Base-by-base conservation (phyloP, 495 filamentous ascomycete genomes). In the Lepidopterella palustris region DNA sequence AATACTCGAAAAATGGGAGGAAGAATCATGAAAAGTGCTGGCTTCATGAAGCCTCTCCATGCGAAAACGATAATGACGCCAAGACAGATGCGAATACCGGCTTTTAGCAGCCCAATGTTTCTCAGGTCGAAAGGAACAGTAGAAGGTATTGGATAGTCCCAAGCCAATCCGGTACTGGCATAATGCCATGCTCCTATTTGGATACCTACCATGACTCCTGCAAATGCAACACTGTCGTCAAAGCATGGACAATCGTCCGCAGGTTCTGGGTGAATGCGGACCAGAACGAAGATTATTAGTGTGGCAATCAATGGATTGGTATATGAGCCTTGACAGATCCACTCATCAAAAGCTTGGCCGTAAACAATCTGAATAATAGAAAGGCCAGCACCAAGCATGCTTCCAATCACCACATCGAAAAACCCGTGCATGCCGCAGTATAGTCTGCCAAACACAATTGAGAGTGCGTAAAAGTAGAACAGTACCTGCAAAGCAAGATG, bases 401-500 rank as follows among this genome's bases (percentile, higher is more conserved):
- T 87, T 2, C 93, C 93, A 61, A 92, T 69, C 13, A 89, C 73
- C 11, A 95, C 89, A 71, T 98, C 93, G 40, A 96, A 76, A 73
- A 98, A 93, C 32, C 93, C 93, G 74, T 98, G 93, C 93, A 98
- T 98, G 52, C 93, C 93, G 69, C 93, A 97, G 74, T 97, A 97
- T 23, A 98, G 74, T 47, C 93, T 83, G 21, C 93, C 93, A 55
- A 97, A 66, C 25, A 96, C 78, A 62, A 98, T 96, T 23, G 92
- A 96, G n/a, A 83, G 70, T 10, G 88, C 89, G 67, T 97, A 98
- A 53, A 86, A 80, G 71, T 91, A 95, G 10, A 84, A 83, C 5
- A 88, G 68, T 2, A 62, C 70, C 67, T 93, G 84, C 31, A 90
- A 75, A 4, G 80, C 67, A n/a, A 84, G 35, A 53, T 77, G 83